Evolutionary conservation across 176 grass and related monocot genomes (phyloP), one percentile per base, ranked within the genome.

Genomic region (Hordeum vulgare): DNA sequence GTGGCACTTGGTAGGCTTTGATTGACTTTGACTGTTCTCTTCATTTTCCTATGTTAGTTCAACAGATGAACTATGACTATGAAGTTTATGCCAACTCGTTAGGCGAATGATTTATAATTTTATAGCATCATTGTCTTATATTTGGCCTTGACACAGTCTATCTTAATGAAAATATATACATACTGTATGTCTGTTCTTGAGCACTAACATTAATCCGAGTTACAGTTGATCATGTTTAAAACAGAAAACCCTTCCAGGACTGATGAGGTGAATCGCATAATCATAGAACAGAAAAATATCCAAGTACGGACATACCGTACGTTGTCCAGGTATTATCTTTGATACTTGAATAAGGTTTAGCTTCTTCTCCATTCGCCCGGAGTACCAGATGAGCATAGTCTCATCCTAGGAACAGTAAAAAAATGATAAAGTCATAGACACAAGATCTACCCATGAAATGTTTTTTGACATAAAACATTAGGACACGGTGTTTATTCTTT

Each of bases 261-360:
- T 45, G 15, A 29, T 44, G 81, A 83, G 86, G 40, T 62, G 21
- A 34, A 64, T 75, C 64, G 3, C 41, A 80, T 20, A 69, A 89
- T 71, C 25, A 26, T 17, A 61, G 25, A 45, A 83, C 3, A 78
- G 58, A 35, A 18, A 49, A 78, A 62, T 29, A 64, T 10, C 42
- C 29, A 44, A 59, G 27, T 28, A 81, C 11, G 28, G 37, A 89
- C 90, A 85, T 90, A 96, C 88, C 29, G 93, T 96, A 71, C 83
- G 80, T 12, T 95, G 93, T 74, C 90, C 93, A 80, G 93, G 90
- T 88, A 95, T 85, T 65, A 95, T 92, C 88, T 84, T 92, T 53
- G 90, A 96, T 81, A 96, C 90, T 67, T 90, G 90, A 75, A 80
- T 85, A 76, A 95, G 88, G 63, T 79, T 85, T 29, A 96, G 83